Evolutionary conservation across 768 basidiomycete genomes (phyloP).

Genomic region (Steccherinum ochraceum): DNA sequence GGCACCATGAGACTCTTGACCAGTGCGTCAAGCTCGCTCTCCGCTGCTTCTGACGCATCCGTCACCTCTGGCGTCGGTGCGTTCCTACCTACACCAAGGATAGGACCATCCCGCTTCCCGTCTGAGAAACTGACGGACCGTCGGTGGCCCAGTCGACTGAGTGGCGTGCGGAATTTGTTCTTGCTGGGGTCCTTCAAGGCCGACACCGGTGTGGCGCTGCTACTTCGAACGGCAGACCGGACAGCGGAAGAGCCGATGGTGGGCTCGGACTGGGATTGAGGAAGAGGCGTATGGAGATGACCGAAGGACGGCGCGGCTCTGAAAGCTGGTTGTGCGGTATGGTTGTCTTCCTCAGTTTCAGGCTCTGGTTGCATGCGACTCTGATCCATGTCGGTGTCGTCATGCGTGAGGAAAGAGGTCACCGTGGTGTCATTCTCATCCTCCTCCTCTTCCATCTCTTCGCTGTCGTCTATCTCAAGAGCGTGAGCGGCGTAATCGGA

Average conservation of each 20-base stretch:
- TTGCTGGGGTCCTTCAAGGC: slow-evolving; percentile 49
- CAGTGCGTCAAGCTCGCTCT: slow-evolving; percentile 10
- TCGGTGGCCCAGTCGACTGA: slow-evolving; percentile 43
- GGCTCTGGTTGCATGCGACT: slow-evolving; percentile 1
- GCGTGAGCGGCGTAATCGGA: slow-evolving; percentile 41
- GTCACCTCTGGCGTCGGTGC: slow-evolving; percentile 31
- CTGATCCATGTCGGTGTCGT: slow-evolving; percentile 9
- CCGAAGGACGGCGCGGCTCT: slow-evolving; percentile 7
- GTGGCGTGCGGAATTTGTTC: slow-evolving; percentile 49
- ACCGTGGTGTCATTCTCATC: slow-evolving; percentile 20
- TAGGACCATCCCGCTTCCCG: slow-evolving; percentile 86
- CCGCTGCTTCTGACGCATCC: slow-evolving; percentile 15
- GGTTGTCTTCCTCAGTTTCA: slow-evolving; percentile 12
- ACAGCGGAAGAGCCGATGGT: slow-evolving; percentile 10
- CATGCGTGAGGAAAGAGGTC: background rate
- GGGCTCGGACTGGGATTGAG: background rate
- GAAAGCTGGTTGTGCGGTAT: slow-evolving; percentile 17
- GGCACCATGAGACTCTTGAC: slow-evolving; percentile 31
- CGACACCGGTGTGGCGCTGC: slow-evolving; percentile 47
- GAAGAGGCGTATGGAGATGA: slow-evolving; percentile 22
- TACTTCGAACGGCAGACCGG: slow-evolving; percentile 37
- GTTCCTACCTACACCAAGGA: slow-evolving; percentile 49
- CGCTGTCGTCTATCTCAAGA: slow-evolving; percentile 30
- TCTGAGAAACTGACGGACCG: slow-evolving; percentile 97
- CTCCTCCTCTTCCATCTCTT: slow-evolving; percentile 39